Base-by-base conservation (phyloP, 163 green algal genomes). In the Scenedesmus sp. region DNA sequence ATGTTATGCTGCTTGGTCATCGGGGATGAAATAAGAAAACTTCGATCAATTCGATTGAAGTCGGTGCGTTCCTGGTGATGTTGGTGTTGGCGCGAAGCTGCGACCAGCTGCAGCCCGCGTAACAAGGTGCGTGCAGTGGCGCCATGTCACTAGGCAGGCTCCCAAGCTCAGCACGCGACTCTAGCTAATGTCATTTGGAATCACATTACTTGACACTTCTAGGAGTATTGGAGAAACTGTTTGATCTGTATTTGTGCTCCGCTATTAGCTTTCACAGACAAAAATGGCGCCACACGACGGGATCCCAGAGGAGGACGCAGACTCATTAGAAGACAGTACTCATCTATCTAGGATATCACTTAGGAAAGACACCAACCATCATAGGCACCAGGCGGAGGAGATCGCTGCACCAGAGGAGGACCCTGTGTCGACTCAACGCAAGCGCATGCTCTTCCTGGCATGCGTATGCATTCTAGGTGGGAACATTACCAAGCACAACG, bases 391-490 rank as follows among this genome's bases (percentile, higher is more conserved):
- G 46, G 23, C 70, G 52, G 70, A 79, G 70, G 70, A 79, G 15
- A 86, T 3, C 15, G 16, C 67, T 20, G 77, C 83, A 56, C 9
- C 82, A 88, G 56, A 54, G 57, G 83, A 74, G 8, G 86, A 90
- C 18, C 13, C 26, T 7, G 73, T 90, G 9, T 84, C 86, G 16
- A 52, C 52, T 56, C 67, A 18, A 0, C 73, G 87, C 5, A 92
- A 88, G 88, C 77, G 79, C 10, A 0, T 92, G 6, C 59, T 92
- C 52, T 77, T 92, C 2, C 0, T 88, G 2, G 88, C 88, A 0
- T 92, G 88, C 15, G 8, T 88, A 3, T 92, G 88, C 79, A 92
- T 92, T 34, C 88, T 92, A 3, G 88, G 79, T 88, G 20, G 67
- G 79, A 3, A 26, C 2, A 62, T 8, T n/a, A 2, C 7, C 2